Evolutionary conservation across 2,329 filamentous ascomycete genomes (phyloP).

Genomic region (Arthrinium phaeospermum): DNA sequence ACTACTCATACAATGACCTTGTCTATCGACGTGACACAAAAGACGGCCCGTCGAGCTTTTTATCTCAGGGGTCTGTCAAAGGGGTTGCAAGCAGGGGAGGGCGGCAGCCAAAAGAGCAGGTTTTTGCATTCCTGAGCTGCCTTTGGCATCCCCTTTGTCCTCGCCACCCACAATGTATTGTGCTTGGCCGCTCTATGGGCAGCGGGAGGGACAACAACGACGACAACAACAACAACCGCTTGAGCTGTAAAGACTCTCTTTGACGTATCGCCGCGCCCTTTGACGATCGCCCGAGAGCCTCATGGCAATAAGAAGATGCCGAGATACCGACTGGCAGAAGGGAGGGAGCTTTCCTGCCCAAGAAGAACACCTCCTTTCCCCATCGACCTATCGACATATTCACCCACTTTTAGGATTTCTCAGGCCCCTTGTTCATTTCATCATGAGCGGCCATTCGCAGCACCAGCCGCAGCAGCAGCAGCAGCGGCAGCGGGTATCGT

Average conservation of each 20-base stretch:
- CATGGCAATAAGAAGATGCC: slow-evolving; percentile 1
- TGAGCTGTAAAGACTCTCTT: not conserved
- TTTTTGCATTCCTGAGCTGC: not conserved
- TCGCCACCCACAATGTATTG: slow-evolving; percentile 2
- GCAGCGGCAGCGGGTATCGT: not conserved
- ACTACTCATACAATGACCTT: not conserved
- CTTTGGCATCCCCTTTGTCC: not conserved
- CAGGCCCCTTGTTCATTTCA: not conserved
- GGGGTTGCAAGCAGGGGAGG: not conserved
- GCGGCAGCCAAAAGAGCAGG: not conserved
- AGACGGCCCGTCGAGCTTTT: no score
- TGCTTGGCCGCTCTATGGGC: not conserved
- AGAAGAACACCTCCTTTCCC: not conserved
- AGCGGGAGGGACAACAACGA: not conserved
- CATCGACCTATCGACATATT: not conserved
- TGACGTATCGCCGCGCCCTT: not conserved
- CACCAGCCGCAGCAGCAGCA: not conserved
- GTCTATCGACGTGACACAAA: not conserved
- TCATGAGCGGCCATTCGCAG: not conserved
- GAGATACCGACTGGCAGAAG: not conserved
- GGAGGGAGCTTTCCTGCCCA: not conserved
- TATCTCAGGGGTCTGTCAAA: not conserved
- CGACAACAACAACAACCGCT: not conserved
- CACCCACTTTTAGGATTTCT: not conserved
- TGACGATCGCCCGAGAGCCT: slow-evolving; percentile 5